Percentiles rank a stretch among this genome's conserved stretches.
Conservation (phyloP, 2,329 filamentous ascomycete species). For the Verticillium nubilum region DNA sequence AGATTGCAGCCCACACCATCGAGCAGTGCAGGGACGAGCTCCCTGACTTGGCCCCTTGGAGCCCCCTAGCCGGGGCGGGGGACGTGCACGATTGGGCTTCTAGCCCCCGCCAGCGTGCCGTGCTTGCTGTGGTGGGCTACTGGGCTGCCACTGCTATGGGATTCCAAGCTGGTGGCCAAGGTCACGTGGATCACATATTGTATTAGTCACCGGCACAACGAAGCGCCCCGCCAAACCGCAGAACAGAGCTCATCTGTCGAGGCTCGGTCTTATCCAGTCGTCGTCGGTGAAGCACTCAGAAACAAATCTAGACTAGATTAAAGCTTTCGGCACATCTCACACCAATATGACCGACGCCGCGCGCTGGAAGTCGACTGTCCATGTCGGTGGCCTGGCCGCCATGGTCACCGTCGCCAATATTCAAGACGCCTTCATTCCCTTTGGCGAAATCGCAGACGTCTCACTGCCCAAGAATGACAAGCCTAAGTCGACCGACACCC, state of each 20-base stretch:
- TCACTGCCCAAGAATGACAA: constrained; percentile 83
- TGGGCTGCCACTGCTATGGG: not conserved
- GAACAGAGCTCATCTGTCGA: constrained; percentile 3
- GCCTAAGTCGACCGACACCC: constrained; percentile 70
- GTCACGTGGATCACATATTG: not conserved
- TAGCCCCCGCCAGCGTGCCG: not conserved
- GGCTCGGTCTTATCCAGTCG: constrained; percentile 1
- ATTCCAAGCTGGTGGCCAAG: not conserved
- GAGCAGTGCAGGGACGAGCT: constrained; percentile 6
- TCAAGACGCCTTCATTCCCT: constrained; percentile 90
- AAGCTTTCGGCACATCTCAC: not conserved
- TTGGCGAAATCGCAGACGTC: constrained; percentile 91
- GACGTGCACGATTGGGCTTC: not conserved
- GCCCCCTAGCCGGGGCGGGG: not conserved
- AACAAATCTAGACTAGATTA: not conserved
- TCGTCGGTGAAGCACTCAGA: not conserved
- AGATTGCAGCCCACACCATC: constrained; percentile 14
- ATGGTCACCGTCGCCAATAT: constrained; percentile 70
- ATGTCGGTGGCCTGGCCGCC: constrained; percentile 82
- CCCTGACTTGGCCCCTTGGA: not conserved
- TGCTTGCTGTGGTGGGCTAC: not conserved
- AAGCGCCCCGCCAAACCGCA: not conserved
- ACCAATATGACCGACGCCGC: constrained; percentile 69
- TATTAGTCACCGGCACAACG: not conserved
- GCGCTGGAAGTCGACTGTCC: constrained; percentile 85